Percentiles rank a stretch among this genome's conserved stretches.
These are phyloP conservation scores for Leucaena leucocephala DNA, from an alignment of 306 rosid species.

Conservation along the genomic window DNA sequence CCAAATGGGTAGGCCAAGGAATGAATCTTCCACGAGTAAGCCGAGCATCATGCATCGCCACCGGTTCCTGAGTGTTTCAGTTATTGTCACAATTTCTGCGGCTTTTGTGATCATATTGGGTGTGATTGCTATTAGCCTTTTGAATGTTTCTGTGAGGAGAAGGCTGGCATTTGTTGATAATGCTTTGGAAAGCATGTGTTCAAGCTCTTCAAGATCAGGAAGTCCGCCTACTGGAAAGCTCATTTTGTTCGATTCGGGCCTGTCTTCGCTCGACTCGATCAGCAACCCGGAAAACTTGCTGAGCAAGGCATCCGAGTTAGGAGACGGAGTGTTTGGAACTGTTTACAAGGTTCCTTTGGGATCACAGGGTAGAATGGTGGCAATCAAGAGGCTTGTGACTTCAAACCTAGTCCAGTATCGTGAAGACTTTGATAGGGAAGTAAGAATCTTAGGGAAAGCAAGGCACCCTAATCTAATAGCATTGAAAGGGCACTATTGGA, in stretches of 20 bases:
- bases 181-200: constrained; percentile 89
- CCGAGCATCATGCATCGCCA: constrained; percentile 44
- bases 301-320: constrained; percentile 80
- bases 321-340: constrained; percentile 88
- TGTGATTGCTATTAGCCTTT: constrained; percentile 67
- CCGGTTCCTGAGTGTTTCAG: constrained; percentile 80
- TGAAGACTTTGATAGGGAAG: constrained; percentile 80
- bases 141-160: constrained; percentile 74
- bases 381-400: constrained; percentile 74
- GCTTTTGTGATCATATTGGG: constrained; percentile 67
- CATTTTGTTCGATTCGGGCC: constrained; percentile 59
- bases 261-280: constrained; percentile 50
- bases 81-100: constrained; percentile 80
- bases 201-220: constrained; percentile 77
- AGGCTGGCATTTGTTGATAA: constrained; percentile 69
- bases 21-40: constrained; percentile 37
- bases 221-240: constrained; percentile 72
- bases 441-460: constrained; percentile 69
- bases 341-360: constrained; percentile 78
- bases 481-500: constrained; percentile 81
- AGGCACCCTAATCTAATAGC: constrained; percentile 67
- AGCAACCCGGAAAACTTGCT: constrained; percentile 63
- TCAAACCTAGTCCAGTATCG: constrained; percentile 63
- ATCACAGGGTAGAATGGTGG: constrained; percentile 63
- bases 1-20: constrained; percentile 54